A percentile compares a stretch with the other conserved stretches of the same genome.
Conservation (phyloP, 2,329 filamentous ascomycete genomes). For the Trichoderma endophyticum region DNA sequence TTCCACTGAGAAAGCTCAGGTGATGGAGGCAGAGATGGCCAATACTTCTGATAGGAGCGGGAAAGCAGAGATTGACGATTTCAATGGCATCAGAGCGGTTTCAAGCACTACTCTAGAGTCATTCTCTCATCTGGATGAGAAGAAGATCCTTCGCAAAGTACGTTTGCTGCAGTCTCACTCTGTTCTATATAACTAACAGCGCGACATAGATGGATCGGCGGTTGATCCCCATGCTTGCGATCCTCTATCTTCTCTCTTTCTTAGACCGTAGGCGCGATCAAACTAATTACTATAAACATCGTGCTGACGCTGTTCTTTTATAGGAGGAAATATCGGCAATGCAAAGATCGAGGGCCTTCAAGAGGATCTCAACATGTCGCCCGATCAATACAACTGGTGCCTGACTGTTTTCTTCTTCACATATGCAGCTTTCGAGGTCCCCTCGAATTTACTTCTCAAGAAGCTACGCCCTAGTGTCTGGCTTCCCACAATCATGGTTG, state of each 20-base stretch:
- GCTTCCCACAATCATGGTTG: conserved; percentile 71
- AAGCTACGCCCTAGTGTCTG: conserved; percentile 69
- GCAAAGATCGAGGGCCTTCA: conserved; percentile 61
- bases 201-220: conserved; percentile 46
- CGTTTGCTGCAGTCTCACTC: neutral
- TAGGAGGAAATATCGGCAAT: conserved; percentile 60
- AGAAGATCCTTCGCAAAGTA: conserved; percentile 6
- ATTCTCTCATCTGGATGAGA: neutral
- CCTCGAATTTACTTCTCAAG: conserved; percentile 75
- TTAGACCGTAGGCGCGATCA: conserved; percentile 50
- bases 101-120: neutral
- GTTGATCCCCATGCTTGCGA: conserved; percentile 60
- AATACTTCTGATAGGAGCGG: neutral
- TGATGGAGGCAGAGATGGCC: neutral
- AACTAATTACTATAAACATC: neutral
- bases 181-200: neutral
- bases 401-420: conserved; percentile 73
- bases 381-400: conserved; percentile 68
- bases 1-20: neutral
- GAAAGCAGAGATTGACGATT: neutral
- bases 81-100: neutral
- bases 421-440: conserved; percentile 70
- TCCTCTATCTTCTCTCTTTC: conserved; percentile 66
- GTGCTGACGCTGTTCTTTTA: neutral
- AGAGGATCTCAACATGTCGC: conserved; percentile 54